phyloP scores from a whole-genome alignment of 1,284 basidiomycete genomes.

The Moniliophthora roreri region DNA sequence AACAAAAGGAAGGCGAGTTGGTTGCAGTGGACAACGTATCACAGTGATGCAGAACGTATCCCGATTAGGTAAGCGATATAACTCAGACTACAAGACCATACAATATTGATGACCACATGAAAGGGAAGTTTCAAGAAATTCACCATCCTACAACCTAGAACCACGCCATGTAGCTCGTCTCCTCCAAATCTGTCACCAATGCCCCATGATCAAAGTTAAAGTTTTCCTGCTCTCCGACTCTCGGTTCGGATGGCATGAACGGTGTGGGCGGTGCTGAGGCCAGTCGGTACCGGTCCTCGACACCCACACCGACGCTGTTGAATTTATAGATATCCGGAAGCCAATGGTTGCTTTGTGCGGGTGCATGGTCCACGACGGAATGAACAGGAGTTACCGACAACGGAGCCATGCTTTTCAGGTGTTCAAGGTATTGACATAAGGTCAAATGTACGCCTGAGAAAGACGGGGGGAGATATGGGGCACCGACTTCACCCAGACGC shows the following conservation, averaged over 20 bases:
- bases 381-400: background rate
- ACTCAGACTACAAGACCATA: background rate
- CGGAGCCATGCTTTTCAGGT: conserved; percentile 19
- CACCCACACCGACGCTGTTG: conserved; percentile 34
- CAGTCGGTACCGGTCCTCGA: conserved; percentile 24
- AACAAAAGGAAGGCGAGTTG: background rate
- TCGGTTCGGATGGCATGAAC: conserved; percentile 42
- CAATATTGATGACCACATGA: background rate
- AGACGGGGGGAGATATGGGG: conserved; percentile 22
- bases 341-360: conserved; percentile 20
- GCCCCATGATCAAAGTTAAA: conserved; percentile 51
- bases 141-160: conserved; percentile 28
- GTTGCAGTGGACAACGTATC: background rate
- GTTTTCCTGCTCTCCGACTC: conserved; percentile 39
- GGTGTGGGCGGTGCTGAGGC: conserved; percentile 31
- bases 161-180: conserved; percentile 57
- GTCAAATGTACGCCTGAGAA: conserved; percentile 32
- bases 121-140: background rate
- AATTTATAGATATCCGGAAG: conserved; percentile 46
- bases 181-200: conserved; percentile 39
- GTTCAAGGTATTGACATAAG: conserved; percentile 31
- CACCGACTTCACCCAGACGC: conserved; percentile 1
- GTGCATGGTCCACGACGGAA: background rate
- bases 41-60: background rate
- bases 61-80: background rate